phyloP scores from a whole-genome alignment of 2,329 filamentous ascomycete species.

The Aspergillus sp. region DNA sequence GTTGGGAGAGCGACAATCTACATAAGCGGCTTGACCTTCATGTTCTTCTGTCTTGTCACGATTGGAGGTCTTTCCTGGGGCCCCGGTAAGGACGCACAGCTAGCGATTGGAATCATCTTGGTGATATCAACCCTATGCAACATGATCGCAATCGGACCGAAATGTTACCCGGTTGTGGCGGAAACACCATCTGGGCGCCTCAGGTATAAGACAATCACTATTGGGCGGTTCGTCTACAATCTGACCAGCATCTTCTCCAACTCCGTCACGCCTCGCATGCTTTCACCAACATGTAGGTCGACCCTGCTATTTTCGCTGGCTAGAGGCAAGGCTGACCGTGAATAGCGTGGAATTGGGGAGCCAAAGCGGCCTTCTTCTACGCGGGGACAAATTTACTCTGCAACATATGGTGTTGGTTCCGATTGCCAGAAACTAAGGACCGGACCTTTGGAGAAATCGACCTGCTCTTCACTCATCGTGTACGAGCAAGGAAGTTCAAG shows the following conservation, averaged over 20 bases:
- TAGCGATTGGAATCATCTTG: conserved; percentile 44
- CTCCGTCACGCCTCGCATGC: conserved; percentile 29
- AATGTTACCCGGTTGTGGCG: conserved; percentile 53
- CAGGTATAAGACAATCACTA: conserved; percentile 45
- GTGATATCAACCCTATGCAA: conserved; percentile 56
- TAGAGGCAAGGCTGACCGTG: neutral
- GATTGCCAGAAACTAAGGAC: conserved; percentile 39
- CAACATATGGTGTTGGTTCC: conserved; percentile 37
- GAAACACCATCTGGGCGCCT: conserved; percentile 56
- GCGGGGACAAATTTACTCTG: conserved; percentile 29
- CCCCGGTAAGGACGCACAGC: conserved; percentile 18
- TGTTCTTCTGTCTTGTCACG: conserved; percentile 40
- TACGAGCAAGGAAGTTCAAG: conserved; percentile 42
- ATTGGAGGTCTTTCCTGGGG: conserved; percentile 36
- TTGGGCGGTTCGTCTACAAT: conserved; percentile 53
- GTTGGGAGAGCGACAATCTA: conserved; percentile 45
- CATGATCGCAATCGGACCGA: conserved; percentile 55
- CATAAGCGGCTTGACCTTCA: conserved; percentile 39
- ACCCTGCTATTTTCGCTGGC: too few species aligned
- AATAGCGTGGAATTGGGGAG: conserved; percentile 37
- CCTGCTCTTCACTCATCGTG: conserved; percentile 39
- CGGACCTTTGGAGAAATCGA: conserved; percentile 43
- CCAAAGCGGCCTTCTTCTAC: conserved; percentile 41
- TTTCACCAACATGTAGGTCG: conserved; percentile 23
- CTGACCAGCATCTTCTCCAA: conserved; percentile 47